A percentile compares a stretch with the other conserved stretches of the same genome.
Evolutionary conservation across 768 basidiomycete genomes (phyloP).

Genomic region (Boletus sp.): DNA sequence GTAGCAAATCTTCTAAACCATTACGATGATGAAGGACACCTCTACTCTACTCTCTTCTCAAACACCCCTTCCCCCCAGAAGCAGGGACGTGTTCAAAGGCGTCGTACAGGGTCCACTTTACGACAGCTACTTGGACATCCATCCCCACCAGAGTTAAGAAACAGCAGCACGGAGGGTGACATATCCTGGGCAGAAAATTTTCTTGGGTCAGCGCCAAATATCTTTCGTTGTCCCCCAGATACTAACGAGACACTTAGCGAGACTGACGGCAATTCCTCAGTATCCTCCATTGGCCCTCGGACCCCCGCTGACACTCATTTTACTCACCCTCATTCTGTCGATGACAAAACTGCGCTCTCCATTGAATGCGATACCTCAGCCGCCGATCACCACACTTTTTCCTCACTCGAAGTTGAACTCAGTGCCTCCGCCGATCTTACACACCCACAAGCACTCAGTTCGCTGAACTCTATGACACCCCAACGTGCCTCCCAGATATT

Average conservation of each 20-base stretch:
- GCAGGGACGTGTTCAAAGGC: slow-evolving; percentile 49
- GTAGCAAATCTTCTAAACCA: slow-evolving; percentile 69
- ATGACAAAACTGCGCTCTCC: slow-evolving; percentile 38
- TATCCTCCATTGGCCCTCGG: slow-evolving; percentile 47
- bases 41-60: slow-evolving; percentile 61
- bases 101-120: slow-evolving; percentile 67
- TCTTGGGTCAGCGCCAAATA: slow-evolving; percentile 47
- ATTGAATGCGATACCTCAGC: slow-evolving; percentile 45
- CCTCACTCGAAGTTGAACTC: slow-evolving; percentile 74
- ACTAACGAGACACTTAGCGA: slow-evolving; percentile 36
- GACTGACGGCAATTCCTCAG: slow-evolving; percentile 40
- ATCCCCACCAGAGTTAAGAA: slow-evolving; percentile 23
- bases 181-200: slow-evolving; percentile 84
- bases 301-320: slow-evolving; percentile 48
- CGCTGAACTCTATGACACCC: slow-evolving; percentile 48
- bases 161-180: slow-evolving; percentile 58
- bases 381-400: slow-evolving; percentile 43
- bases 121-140: slow-evolving; percentile 68
- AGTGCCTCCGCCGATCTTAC: slow-evolving; percentile 48
- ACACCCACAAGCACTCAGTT: slow-evolving; percentile 14
- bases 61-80: slow-evolving; percentile 43
- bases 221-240: background rate
- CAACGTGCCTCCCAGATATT: slow-evolving; percentile 75
- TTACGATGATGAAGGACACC: slow-evolving; percentile 69
- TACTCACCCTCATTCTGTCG: slow-evolving; percentile 37